A percentile compares a stretch with the other conserved stretches of the same genome.
phyloP scores from a whole-genome alignment of 768 basidiomycete genomes.

The Dentipellis fragilis region DNA sequence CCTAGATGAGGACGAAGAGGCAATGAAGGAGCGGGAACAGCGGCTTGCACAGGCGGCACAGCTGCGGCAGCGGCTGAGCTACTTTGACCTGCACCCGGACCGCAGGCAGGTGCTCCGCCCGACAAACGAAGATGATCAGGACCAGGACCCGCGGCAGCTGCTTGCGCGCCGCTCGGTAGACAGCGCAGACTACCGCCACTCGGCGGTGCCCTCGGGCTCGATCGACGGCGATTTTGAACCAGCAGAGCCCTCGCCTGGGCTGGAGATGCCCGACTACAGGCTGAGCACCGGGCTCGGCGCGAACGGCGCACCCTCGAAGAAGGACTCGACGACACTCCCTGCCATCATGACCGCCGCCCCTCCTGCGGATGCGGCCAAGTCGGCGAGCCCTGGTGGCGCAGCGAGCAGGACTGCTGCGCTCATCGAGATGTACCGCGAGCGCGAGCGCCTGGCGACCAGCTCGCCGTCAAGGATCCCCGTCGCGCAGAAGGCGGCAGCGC shows the following conservation, averaged over 20 bases:
- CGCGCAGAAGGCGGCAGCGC: constrained; percentile 17
- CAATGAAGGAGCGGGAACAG: not conserved
- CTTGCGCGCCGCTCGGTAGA: constrained; percentile 4
- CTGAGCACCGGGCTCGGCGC: not conserved
- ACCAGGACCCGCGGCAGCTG: constrained; percentile 13
- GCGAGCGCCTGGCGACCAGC: constrained; percentile 33
- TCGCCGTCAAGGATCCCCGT: not conserved
- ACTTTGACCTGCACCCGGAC: constrained; percentile 76
- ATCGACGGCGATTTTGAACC: not conserved
- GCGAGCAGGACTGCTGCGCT: constrained; percentile 63
- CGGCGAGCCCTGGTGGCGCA: constrained; percentile 5
- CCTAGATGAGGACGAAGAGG: constrained; percentile 20
- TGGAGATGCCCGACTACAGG: constrained; percentile 1
- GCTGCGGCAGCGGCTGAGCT: constrained; percentile 37
- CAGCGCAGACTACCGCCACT: not conserved
- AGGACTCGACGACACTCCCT: not conserved
- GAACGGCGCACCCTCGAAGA: not conserved
- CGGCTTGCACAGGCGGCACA: constrained; percentile 1
- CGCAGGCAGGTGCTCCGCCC: constrained; percentile 30
- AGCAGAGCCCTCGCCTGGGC: not conserved
- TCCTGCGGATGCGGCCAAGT: not conserved
- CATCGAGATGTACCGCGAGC: constrained; percentile 81
- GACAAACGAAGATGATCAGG: constrained; percentile 15
- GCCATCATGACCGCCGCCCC: constrained; percentile 1
- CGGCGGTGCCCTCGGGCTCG: not conserved